Percentiles rank a stretch among this genome's conserved stretches.
These are phyloP conservation scores for Xylariaceae sp. DNA, from an alignment of 2,329 filamentous ascomycete genomes.

Conservation along the genomic window DNA sequence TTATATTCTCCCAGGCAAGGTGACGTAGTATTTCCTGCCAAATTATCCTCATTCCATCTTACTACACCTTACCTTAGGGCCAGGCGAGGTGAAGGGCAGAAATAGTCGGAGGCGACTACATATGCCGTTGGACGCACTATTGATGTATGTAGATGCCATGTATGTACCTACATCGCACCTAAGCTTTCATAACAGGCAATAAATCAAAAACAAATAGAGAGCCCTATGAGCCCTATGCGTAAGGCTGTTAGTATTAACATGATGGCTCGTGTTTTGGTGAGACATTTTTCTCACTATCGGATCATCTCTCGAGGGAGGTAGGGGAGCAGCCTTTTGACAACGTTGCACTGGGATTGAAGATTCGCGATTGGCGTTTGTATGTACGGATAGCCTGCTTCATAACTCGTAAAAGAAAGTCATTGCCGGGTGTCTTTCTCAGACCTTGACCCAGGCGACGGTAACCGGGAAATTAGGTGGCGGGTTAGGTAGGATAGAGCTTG, in stretches of 20 bases:
- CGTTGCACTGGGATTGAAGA: background rate
- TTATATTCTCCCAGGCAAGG: background rate
- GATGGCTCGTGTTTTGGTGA: background rate
- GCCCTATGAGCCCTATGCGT: slow-evolving; percentile 1
- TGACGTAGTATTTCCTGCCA: background rate
- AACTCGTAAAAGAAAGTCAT: background rate
- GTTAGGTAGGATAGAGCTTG: no score
- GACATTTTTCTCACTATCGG: background rate
- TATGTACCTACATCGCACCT: background rate
- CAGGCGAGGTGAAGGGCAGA: background rate
- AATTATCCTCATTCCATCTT: no score
- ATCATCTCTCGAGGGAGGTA: no score
- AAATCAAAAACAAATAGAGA: background rate
- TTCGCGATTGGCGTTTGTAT: background rate
- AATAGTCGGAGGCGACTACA: background rate
- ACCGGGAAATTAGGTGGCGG: background rate
- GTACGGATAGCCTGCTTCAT: background rate
- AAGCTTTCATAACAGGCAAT: background rate
- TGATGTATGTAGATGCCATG: background rate
- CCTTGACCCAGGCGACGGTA: background rate
- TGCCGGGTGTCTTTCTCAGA: background rate
- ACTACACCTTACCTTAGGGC: background rate
- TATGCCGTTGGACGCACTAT: background rate
- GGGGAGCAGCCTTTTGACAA: no score
- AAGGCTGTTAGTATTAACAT: background rate